Evolutionary conservation across 2,329 filamentous ascomycete genomes (phyloP).

Genomic region (Dothideomycetes sp.): DNA sequence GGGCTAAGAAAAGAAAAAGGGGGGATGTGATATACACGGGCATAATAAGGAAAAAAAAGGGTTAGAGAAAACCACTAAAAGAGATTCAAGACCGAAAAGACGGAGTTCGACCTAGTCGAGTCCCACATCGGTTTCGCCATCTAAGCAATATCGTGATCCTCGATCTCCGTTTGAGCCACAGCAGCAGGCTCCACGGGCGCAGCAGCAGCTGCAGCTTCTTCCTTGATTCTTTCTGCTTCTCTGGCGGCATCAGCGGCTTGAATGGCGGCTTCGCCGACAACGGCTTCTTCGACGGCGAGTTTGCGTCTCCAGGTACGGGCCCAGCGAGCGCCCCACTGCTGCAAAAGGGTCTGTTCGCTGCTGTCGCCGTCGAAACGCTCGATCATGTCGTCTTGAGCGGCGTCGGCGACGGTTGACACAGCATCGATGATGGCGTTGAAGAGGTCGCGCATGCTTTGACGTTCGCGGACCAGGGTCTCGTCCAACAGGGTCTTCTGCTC

Average conservation of each 20-base stretch:
- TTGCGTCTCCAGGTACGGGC: conserved; percentile 73
- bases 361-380: conserved; percentile 54
- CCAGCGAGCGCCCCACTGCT: conserved; percentile 80
- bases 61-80: too few relatives aligned
- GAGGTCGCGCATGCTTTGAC: conserved; percentile 65
- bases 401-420: conserved; percentile 61
- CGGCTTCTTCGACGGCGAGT: conserved; percentile 74
- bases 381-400: conserved; percentile 65
- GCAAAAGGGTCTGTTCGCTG: conserved; percentile 56
- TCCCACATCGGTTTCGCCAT: too few relatives aligned
- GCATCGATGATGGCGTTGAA: conserved; percentile 75
- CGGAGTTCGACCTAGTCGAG: too few relatives aligned
- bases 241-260: conserved; percentile 31
- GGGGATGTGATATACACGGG: too few relatives aligned
- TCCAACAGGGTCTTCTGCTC: conserved; percentile 54
- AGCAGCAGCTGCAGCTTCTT: neutral
- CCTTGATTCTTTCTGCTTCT: conserved; percentile 8
- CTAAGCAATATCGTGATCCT: conserved; percentile 9
- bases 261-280: conserved; percentile 48
- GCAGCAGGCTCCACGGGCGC: conserved; percentile 2
- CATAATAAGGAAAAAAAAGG: too few relatives aligned
- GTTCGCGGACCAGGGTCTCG: conserved; percentile 60
- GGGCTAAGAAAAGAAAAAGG: too few relatives aligned
- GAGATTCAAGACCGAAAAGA: too few relatives aligned
- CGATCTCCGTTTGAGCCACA: conserved; percentile 1